A percentile compares a stretch with the other conserved stretches of the same genome.
Conservation (phyloP, 2,329 filamentous ascomycete genomes). For the Colletotrichum sp. region DNA sequence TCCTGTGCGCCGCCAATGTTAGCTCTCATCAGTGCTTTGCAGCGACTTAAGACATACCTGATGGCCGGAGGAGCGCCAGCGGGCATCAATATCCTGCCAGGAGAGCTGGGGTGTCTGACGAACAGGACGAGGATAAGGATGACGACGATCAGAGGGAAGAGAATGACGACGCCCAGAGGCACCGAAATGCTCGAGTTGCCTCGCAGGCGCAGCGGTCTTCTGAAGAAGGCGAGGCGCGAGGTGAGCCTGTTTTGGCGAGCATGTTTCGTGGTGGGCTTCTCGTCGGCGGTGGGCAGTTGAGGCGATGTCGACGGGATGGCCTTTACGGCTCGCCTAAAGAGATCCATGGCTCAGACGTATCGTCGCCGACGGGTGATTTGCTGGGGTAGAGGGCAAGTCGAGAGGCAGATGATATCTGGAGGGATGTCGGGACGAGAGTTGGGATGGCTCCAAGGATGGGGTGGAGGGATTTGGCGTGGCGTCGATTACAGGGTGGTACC, state of each 20-base stretch:
- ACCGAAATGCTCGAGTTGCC: conserved; percentile 93
- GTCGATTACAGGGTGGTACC: not conserved
- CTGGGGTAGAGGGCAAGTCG: not conserved
- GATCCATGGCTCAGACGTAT: conserved; percentile 51
- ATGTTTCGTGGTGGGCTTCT: conserved; percentile 45
- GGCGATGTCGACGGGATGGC: conserved; percentile 47
- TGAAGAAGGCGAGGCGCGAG: conserved; percentile 77
- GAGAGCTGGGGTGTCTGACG: conserved; percentile 83
- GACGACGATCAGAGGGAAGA: conserved; percentile 92
- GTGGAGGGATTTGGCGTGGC: not conserved
- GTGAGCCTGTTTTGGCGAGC: conserved; percentile 44
- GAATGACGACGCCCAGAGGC: conserved; percentile 87
- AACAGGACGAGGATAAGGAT: conserved; percentile 90
- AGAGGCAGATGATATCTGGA: not conserved
- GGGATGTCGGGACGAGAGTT: not conserved
- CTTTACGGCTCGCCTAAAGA: conserved; percentile 60
- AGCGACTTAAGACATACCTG: conserved; percentile 62
- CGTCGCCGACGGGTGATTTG: not conserved
- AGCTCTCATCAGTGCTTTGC: not conserved
- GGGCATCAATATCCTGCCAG: conserved; percentile 84
- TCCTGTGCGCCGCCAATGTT: conserved; percentile 55
- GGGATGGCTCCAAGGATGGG: conserved; percentile 5
- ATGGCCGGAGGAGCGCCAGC: conserved; percentile 88
- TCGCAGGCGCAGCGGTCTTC: conserved; percentile 83
- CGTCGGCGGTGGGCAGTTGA: conserved; percentile 55